A percentile compares a stretch with the other conserved stretches of the same genome.
These are phyloP conservation scores for Myrmaecium sp. DNA, from an alignment of 2,329 filamentous ascomycete genomes.

Conservation along the genomic window DNA sequence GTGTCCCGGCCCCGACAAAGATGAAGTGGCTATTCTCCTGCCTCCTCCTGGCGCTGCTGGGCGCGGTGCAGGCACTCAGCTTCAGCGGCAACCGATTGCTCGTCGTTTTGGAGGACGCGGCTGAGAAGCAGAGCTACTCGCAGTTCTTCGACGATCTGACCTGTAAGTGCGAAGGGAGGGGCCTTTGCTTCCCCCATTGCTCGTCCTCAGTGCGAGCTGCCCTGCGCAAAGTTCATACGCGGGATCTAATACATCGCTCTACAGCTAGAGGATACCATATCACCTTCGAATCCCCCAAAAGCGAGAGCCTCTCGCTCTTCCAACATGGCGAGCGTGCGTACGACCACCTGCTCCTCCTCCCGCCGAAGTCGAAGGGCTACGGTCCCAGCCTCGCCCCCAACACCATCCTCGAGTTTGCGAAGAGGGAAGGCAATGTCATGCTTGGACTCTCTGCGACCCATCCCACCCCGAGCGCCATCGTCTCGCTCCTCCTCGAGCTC, in stretches of 20 bases:
- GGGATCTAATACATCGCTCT: constrained; percentile 1
- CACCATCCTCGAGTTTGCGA: constrained; percentile 76
- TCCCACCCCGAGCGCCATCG: constrained; percentile 54
- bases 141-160: constrained; percentile 57
- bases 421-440: constrained; percentile 80
- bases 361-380: constrained; percentile 80
- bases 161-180: too few species aligned
- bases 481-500: constrained; percentile 68
- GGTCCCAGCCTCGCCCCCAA: constrained; percentile 79
- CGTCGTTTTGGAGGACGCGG: constrained; percentile 68
- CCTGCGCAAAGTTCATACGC: not conserved
- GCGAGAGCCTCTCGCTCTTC: constrained; percentile 61
- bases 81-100: constrained; percentile 64
- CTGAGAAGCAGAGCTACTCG: constrained; percentile 68
- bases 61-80: constrained; percentile 59
- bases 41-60: constrained; percentile 47
- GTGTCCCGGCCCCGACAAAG: constrained; percentile 17
- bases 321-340: constrained; percentile 72
- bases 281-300: constrained; percentile 69
- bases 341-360: constrained; percentile 81
- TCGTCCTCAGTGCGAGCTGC: too few species aligned
- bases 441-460: constrained; percentile 61
- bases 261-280: constrained; percentile 70
- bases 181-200: not conserved
- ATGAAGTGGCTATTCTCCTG: constrained; percentile 66